Percentiles rank a stretch among this genome's conserved stretches.
phyloP scores from a whole-genome alignment of 169 alveolate genomes.

The Plasmodium gallinaceum region DNA sequence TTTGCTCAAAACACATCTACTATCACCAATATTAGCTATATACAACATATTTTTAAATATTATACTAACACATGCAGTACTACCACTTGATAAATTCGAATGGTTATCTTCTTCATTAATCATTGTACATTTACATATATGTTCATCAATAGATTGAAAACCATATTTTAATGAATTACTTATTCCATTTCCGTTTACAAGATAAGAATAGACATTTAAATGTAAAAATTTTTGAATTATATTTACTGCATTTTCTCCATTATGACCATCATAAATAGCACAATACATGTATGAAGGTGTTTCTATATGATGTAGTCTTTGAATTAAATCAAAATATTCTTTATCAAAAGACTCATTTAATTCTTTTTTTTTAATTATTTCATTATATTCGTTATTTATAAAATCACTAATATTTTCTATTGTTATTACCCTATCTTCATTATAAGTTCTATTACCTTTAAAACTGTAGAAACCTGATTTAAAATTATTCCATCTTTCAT shows the following conservation, averaged over 20 bases:
- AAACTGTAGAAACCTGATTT: constrained; percentile 76
- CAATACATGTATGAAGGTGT: constrained; percentile 69
- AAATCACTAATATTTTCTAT: constrained; percentile 68
- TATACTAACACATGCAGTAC: constrained; percentile 73
- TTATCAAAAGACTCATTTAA: constrained; percentile 18
- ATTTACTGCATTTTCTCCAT: constrained; percentile 85
- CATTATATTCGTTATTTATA: constrained; percentile 43
- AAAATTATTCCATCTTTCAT: constrained; percentile 36
- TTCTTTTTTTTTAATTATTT: neutral
- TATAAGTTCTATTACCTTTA: constrained; percentile 81
- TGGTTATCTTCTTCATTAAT: constrained; percentile 81
- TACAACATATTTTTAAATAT: constrained; percentile 48
- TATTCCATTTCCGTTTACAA: constrained; percentile 49
- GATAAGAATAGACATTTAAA: constrained; percentile 68
- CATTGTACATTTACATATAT: constrained; percentile 76
- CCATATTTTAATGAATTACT: constrained; percentile 79
- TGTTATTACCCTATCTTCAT: constrained; percentile 80
- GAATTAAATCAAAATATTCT: constrained; percentile 36
- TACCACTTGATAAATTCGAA: constrained; percentile 79
- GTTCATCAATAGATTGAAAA: constrained; percentile 83
- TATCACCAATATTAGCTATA: constrained; percentile 99
- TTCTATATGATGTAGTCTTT: constrained; percentile 13
- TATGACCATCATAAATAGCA: constrained; percentile 87
- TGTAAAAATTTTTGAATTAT: constrained; percentile 79
- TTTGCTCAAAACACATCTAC: constrained; percentile 96